Percentiles rank a stretch among this genome's conserved stretches.
Evolutionary conservation across 225 moss, liverwort and hornwort genomes (phyloP).

Genomic region (Rhytidiadelphus loreus): DNA sequence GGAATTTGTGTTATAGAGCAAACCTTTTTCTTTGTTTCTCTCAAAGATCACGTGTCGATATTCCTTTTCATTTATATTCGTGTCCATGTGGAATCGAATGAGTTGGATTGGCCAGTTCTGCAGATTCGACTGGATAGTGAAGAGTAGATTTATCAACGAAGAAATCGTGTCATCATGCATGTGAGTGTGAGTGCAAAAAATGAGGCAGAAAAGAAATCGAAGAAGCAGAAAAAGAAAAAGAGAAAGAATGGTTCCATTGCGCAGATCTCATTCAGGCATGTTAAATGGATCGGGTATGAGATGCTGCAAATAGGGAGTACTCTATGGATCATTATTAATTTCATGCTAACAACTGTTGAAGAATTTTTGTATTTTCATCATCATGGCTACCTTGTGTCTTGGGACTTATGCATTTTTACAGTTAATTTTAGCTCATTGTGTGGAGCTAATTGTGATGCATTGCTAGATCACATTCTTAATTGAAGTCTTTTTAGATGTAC

Average conservation of each 20-base stretch:
- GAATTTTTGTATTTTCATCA: not conserved
- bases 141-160: conserved; percentile 8
- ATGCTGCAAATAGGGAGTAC: not conserved
- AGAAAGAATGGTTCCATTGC: not conserved
- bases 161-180: conserved; percentile 9
- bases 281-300: conserved; percentile 16
- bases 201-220: conserved; percentile 19
- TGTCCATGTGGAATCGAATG: not conserved
- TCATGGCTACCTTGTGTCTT: not conserved
- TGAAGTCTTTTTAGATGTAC: not conserved
- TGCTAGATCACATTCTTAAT: not conserved
- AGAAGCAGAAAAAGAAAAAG: conserved; percentile 26
- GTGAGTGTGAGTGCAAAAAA: conserved; percentile 1
- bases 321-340: not conserved
- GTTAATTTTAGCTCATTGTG: not conserved
- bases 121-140: not conserved
- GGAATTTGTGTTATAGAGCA: not conserved
- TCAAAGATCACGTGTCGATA: not conserved
- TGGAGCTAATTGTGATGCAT: not conserved
- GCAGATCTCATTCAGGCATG: conserved; percentile 2
- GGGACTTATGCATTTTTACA: not conserved
- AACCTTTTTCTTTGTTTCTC: not conserved
- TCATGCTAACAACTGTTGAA: not conserved
- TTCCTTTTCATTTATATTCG: not conserved
- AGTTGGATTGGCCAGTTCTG: not conserved